Conservation (phyloP, 768 basidiomycete genomes). For the Multifurca ochricompacta region DNA sequence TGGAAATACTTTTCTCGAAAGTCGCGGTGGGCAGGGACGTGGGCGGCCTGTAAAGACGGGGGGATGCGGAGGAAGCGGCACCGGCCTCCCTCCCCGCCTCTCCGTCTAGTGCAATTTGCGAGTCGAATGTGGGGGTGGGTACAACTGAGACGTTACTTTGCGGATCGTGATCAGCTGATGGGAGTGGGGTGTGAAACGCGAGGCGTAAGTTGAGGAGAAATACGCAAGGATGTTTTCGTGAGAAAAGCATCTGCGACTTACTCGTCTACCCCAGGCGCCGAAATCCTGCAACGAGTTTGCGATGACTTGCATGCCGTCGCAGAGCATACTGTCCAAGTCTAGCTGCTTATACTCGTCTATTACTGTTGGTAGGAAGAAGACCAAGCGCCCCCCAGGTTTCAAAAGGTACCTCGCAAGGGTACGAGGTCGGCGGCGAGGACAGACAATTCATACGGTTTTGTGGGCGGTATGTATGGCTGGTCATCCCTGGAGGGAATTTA, state of each 20-base stretch:
- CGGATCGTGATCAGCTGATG: constrained; percentile 82
- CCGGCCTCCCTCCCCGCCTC: constrained; percentile 1
- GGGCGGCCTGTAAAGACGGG: constrained; percentile 23
- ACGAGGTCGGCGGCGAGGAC: constrained; percentile 77
- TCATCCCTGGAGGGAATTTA: constrained; percentile 41
- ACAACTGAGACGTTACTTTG: constrained; percentile 45
- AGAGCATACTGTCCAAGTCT: constrained; percentile 71
- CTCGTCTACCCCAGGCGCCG: constrained; percentile 90
- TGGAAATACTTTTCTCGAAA: constrained; percentile 87
- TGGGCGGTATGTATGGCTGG: constrained; percentile 80
- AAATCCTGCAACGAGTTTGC: constrained; percentile 90
- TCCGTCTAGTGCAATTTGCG: not conserved
- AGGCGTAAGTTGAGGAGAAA: too few relatives aligned
- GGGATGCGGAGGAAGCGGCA: too few relatives aligned
- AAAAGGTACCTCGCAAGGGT: constrained; percentile 75
- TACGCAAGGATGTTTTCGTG: not conserved
- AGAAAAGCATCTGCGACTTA: constrained; percentile 24
- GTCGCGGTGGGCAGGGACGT: constrained; percentile 78
- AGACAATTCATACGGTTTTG: constrained; percentile 86
- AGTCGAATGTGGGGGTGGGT: constrained; percentile 51
- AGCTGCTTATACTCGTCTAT: constrained; percentile 86
- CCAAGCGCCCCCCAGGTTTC: constrained; percentile 78
- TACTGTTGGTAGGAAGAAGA: constrained; percentile 93
- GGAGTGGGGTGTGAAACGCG: too few relatives aligned
- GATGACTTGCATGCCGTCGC: constrained; percentile 81